Evolutionary conservation across 2,329 filamentous ascomycete species (phyloP), one percentile per base, ranked within the genome.

Genomic region (Lithohypha guttulata): DNA sequence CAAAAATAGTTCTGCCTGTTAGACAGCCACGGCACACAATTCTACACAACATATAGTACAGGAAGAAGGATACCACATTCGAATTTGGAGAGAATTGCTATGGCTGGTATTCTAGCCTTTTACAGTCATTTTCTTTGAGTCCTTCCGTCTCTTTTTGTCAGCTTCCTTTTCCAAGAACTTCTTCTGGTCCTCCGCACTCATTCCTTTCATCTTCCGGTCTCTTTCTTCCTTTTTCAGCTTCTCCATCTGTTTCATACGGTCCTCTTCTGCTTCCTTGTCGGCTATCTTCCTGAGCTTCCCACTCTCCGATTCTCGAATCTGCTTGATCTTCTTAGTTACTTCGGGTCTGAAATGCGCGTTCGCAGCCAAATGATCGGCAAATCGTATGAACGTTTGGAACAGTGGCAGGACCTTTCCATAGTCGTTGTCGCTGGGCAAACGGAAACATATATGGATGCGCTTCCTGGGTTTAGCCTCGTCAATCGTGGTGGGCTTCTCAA

Each of bases 291-390:
- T 78, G 55, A 98, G 77, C 65, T 82, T 82, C 56, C 74, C 73
- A 53, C 83, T 74, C 54, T 84, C 79, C 41, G 84, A 79, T 29
- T 96, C 89, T 48, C 91, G 85, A 22, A 79, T 79, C 45, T 68
- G 68, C 54, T 77, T 78, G 50, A 98, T 72, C 69, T 93, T 93
- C 60, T 84, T 84, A 59, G 81, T 66, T 22, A 94, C 86, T 68
- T 96, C 84, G 25, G 84, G 77, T 9, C 91, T 84, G 78, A 95
- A 95, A 62, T 84, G 87, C 8, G 77, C 87, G 18, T 65, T 64
- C 41, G 75, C 67, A 41, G 81, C 85, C 34, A 98, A 80, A 51
- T 73, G 68, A 58, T 98, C 91, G 27, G 85, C 73, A n/a, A 95
- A 65, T 48, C 84, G 81, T 39, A 95, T 62, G 69, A 91, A 93